phyloP scores from a whole-genome alignment of 306 rosid species.

The Herpetospermum pedunculosum region DNA sequence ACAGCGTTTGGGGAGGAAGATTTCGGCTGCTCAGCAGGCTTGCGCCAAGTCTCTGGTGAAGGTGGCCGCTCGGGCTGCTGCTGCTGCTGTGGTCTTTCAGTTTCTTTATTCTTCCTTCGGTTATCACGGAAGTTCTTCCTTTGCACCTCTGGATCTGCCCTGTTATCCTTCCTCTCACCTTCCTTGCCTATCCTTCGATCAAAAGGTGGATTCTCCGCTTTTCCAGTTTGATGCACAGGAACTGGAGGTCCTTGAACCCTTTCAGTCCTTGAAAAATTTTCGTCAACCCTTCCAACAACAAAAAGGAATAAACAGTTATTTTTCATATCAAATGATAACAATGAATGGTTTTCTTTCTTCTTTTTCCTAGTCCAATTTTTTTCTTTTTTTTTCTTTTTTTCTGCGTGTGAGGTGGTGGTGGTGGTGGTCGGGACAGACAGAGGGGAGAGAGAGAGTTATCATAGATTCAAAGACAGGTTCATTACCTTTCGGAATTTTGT shows the following conservation, averaged over 20 bases:
- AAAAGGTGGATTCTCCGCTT: constrained; percentile 27
- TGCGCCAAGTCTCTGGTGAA: constrained; percentile 95
- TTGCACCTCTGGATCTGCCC: constrained; percentile 46
- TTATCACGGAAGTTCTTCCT: constrained; percentile 68
- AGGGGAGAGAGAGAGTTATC: too few species aligned
- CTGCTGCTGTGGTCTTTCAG: constrained; percentile 42
- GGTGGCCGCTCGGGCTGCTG: constrained; percentile 50
- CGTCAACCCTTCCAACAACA: constrained; percentile 48
- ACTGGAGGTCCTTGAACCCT: constrained; percentile 32
- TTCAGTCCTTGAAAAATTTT: constrained; percentile 37
- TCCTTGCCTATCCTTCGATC: constrained; percentile 60
- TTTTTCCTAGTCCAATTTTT: not conserved
- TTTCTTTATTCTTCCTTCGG: constrained; percentile 38
- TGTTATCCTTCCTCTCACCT: constrained; percentile 52
- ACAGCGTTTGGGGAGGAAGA: constrained; percentile 26
- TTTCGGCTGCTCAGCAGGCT: constrained; percentile 60
- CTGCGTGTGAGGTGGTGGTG: too few species aligned
- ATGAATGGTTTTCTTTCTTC: not conserved
- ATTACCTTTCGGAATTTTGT: constrained; percentile 58
- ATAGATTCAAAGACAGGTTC: not conserved
- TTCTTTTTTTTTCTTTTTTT: not conserved
- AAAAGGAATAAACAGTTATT: not conserved
- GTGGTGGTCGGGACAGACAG: not conserved
- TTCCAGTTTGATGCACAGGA: constrained; percentile 34
- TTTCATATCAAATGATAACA: not conserved